Conservation (phyloP, 108 stramenopile genomes). For the Thalassiosira profunda region DNA sequence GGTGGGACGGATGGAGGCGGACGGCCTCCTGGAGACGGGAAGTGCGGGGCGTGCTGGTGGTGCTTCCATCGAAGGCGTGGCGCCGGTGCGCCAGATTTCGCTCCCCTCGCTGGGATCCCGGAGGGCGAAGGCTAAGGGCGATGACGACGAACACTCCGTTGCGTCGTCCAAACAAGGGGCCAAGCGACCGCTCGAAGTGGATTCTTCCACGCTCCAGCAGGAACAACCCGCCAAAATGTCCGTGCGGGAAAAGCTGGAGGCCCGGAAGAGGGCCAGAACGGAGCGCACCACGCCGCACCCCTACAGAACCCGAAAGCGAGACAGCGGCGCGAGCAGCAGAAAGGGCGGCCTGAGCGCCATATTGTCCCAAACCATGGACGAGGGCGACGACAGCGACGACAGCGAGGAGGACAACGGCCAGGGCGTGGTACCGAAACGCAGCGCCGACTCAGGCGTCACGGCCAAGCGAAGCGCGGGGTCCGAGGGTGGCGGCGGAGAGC, state of each 20-base stretch:
- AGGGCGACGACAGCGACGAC: constrained; percentile 6
- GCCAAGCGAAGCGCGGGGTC: constrained; percentile 6
- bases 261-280: constrained; percentile 21
- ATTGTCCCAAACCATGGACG: constrained; percentile 35
- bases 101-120: constrained; percentile 9
- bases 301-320: constrained; percentile 5
- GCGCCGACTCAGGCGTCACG: not conserved
- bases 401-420: constrained; percentile 2
- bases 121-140: not conserved
- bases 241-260: constrained; percentile 15
- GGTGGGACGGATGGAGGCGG: constrained; percentile 8
- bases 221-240: not conserved
- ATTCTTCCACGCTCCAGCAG: not conserved
- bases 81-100: not conserved
- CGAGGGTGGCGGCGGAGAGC: constrained; percentile 1
- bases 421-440: not conserved
- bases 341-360: constrained; percentile 31
- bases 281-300: constrained; percentile 6
- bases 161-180: not conserved
- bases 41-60: too few species aligned
- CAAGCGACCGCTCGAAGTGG: not conserved
- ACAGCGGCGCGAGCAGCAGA: not conserved
- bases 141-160: not conserved
- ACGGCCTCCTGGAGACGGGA: too few species aligned
- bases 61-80: too few species aligned